Conservation (phyloP, 495 filamentous ascomycete species). For the Entonaema liquescens region DNA sequence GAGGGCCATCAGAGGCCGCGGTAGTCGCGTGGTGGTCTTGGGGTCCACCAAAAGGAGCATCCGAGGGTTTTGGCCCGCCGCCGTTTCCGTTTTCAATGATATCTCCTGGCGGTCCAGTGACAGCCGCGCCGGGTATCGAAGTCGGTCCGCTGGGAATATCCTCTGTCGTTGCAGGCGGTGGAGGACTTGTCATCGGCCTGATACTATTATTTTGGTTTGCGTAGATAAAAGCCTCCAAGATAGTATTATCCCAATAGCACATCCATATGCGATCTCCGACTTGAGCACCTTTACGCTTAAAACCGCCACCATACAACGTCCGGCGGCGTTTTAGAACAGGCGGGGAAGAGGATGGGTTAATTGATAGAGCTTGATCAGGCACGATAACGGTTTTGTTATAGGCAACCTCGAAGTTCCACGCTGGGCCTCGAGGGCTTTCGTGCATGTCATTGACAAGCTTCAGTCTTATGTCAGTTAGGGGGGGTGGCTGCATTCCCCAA, state of each 20-base stretch:
- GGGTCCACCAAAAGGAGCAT: conserved; percentile 6
- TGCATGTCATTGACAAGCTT: conserved; percentile 70
- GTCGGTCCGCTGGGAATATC: not conserved
- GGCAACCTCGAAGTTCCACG: conserved; percentile 72
- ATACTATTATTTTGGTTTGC: conserved; percentile 64
- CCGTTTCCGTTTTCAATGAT: conserved; percentile 12
- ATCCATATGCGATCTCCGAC: conserved; percentile 80
- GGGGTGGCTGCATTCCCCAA: conserved; percentile 80
- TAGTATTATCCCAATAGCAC: conserved; percentile 86
- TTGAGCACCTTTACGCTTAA: conserved; percentile 61
- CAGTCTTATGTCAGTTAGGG: conserved; percentile 61
- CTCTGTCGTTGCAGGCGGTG: conserved; percentile 23
- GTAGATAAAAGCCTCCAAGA: conserved; percentile 85
- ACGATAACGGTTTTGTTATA: conserved; percentile 89
- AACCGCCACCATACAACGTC: conserved; percentile 42
- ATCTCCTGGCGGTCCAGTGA: conserved; percentile 27
- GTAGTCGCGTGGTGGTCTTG: conserved; percentile 21
- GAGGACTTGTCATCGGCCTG: conserved; percentile 37
- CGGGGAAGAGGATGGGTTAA: conserved; percentile 11
- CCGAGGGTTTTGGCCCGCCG: conserved; percentile 15
- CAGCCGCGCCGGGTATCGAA: conserved; percentile 24
- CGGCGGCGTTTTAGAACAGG: conserved; percentile 25
- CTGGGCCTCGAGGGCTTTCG: conserved; percentile 71
- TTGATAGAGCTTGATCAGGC: conserved; percentile 59
- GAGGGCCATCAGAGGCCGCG: not conserved